phyloP scores from a whole-genome alignment of 2,329 filamentous ascomycete species.

The Talaromyces sp. region DNA sequence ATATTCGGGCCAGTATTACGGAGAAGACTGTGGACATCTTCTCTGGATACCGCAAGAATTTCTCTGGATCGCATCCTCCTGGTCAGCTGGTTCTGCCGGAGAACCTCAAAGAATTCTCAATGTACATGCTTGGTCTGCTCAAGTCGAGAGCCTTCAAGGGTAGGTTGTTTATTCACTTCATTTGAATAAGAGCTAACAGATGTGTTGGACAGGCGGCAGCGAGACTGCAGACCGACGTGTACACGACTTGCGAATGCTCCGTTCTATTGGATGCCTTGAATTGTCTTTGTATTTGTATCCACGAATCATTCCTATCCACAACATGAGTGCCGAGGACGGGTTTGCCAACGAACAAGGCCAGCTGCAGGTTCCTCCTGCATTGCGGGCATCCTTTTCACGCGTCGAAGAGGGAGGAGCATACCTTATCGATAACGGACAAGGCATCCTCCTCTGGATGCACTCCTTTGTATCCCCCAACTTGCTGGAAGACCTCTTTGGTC shows the following conservation, averaged over 20 bases:
- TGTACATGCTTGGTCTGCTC: conserved; percentile 88
- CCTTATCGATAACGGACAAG: conserved; percentile 91
- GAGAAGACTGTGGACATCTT: conserved; percentile 94
- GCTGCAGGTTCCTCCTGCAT: conserved; percentile 73
- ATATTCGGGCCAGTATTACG: conserved; percentile 76
- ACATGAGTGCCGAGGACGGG: conserved; percentile 80
- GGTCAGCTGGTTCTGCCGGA: conserved; percentile 94
- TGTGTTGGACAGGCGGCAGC: conserved; percentile 52
- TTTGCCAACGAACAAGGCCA: conserved; percentile 93
- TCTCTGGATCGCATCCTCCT: conserved; percentile 80
- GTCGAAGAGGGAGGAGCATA: conserved; percentile 94
- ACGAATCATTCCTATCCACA: conserved; percentile 87
- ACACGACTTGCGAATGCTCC: conserved; percentile 87
- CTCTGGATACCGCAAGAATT: conserved; percentile 88
- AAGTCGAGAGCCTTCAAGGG: conserved; percentile 91
- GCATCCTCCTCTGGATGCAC: conserved; percentile 89
- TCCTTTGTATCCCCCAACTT: conserved; percentile 88
- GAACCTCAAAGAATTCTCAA: conserved; percentile 91
- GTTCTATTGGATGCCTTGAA: conserved; percentile 81
- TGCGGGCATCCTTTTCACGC: conserved; percentile 80
- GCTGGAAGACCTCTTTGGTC: conserved; percentile 84
- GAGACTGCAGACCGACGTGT: conserved; percentile 88
- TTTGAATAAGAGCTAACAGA: not conserved
- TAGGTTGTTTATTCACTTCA: conserved; percentile 25
- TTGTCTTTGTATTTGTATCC: conserved; percentile 92